phyloP scores from a whole-genome alignment of 2,329 filamentous ascomycete species.

The Colletotrichum neosansevieriae region DNA sequence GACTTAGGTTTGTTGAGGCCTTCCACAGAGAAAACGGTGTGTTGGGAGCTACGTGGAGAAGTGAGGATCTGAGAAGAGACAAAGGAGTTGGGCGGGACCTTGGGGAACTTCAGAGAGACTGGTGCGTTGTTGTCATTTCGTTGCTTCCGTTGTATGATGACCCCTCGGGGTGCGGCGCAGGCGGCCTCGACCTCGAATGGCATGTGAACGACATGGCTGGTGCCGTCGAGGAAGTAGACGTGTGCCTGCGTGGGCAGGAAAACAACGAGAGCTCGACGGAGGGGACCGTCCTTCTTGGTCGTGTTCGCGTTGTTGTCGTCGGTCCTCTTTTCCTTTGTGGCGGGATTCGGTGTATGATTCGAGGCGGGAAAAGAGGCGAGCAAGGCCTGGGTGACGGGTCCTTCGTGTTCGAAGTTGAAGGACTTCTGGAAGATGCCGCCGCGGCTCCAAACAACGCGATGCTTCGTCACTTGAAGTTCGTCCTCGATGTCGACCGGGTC shows the following conservation, averaged over 20 bases:
- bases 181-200: slow-evolving; percentile 94
- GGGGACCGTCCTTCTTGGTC: slow-evolving; percentile 33
- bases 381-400: slow-evolving; percentile 86
- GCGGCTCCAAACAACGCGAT: slow-evolving; percentile 89
- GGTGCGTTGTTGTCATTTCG: slow-evolving; percentile 62
- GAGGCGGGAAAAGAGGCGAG: slow-evolving; percentile 81
- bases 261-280: slow-evolving; percentile 80
- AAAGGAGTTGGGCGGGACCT: slow-evolving; percentile 86
- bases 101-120: slow-evolving; percentile 67
- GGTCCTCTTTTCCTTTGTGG: slow-evolving; percentile 38
- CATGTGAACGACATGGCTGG: slow-evolving; percentile 89
- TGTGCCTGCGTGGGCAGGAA: slow-evolving; percentile 94
- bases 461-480: slow-evolving; percentile 81
- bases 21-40: slow-evolving; percentile 68
- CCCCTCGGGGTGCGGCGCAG: slow-evolving; percentile 83
- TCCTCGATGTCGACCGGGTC: slow-evolving; percentile 70
- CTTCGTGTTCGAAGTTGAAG: slow-evolving; percentile 87
- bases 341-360: too few relatives aligned
- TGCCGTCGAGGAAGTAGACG: slow-evolving; percentile 89
- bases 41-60: slow-evolving; percentile 61
- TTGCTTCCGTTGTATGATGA: slow-evolving; percentile 87
- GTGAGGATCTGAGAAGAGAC: slow-evolving; percentile 74
- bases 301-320: slow-evolving; percentile 50
- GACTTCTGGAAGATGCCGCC: slow-evolving; percentile 86
- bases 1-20: slow-evolving; percentile 67